Conservation (phyloP, 306 rosid species). For the Bauhinia variegata region DNA sequence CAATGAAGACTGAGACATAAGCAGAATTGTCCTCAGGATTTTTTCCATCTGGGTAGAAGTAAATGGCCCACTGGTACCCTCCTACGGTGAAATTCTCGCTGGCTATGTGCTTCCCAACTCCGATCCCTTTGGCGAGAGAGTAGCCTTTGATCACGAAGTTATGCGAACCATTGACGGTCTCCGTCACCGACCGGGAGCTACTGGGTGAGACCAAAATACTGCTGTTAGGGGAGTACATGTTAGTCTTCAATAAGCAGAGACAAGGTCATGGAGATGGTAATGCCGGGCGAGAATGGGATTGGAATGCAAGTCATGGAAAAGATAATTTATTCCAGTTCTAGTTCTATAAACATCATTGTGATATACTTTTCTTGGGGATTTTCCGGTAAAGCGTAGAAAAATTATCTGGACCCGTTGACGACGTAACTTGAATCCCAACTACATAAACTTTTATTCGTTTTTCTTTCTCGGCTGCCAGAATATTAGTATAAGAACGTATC, state of each 20-base stretch:
- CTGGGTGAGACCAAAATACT: slow-evolving; percentile 59
- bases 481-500: too few relatives aligned
- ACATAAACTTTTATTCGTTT: too few relatives aligned
- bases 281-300: background rate
- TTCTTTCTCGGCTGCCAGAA: too few relatives aligned
- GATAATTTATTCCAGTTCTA: background rate
- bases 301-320: background rate
- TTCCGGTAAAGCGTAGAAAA: background rate
- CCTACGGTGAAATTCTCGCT: slow-evolving; percentile 91
- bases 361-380: background rate
- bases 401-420: background rate
- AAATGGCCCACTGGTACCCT: slow-evolving; percentile 96
- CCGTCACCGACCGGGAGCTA: slow-evolving; percentile 88
- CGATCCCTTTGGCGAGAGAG: slow-evolving; percentile 93
- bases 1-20: slow-evolving; percentile 92
- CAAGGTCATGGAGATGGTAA: background rate
- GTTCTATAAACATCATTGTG: too few relatives aligned
- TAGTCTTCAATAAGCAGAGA: background rate
- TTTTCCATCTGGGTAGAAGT: slow-evolving; percentile 95
- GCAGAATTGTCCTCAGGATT: slow-evolving; percentile 92
- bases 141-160: slow-evolving; percentile 85
- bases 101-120: slow-evolving; percentile 90
- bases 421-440: background rate
- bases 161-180: slow-evolving; percentile 95
- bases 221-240: slow-evolving; percentile 20